Conservation (phyloP, 768 basidiomycete species). For the Kwoniella pini region DNA sequence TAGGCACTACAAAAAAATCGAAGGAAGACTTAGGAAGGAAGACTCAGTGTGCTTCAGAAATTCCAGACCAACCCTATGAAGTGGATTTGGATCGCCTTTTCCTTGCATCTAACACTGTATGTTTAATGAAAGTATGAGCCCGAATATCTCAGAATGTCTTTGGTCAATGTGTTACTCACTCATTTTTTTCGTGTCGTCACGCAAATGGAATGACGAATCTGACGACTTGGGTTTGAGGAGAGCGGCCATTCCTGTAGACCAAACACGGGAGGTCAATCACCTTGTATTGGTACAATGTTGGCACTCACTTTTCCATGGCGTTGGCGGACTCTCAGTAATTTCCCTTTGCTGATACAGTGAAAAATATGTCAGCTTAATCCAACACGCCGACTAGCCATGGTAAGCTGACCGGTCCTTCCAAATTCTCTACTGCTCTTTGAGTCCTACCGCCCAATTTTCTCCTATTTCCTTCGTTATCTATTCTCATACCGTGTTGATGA, state of each 20-base stretch:
- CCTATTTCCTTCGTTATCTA: neutral
- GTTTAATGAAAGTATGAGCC: no score
- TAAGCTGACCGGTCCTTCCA: conserved; percentile 1
- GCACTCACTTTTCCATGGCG: conserved; percentile 6
- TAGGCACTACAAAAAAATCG: no score
- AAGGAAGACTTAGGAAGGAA: no score
- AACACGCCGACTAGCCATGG: neutral
- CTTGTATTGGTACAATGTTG: no score
- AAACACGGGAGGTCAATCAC: neutral
- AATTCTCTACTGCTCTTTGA: neutral
- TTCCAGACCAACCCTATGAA: no score
- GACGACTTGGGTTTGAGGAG: conserved; percentile 1
- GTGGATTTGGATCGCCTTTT: neutral
- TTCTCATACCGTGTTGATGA: no score
- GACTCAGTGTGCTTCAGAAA: no score
- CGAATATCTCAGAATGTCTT: no score
- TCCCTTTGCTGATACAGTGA: neutral
- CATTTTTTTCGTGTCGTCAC: neutral
- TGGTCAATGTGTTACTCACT: conserved; percentile 1
- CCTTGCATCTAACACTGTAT: conserved; percentile 9
- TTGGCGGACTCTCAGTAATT: conserved; percentile 1
- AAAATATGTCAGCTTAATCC: neutral
- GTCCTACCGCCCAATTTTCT: conserved; percentile 1
- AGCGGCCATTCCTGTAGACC: conserved; percentile 8
- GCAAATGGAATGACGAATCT: conserved; percentile 3